These are phyloP conservation scores for Xylaria sp. DNA, from an alignment of 2,329 filamentous ascomycete species.

Conservation along the genomic window DNA sequence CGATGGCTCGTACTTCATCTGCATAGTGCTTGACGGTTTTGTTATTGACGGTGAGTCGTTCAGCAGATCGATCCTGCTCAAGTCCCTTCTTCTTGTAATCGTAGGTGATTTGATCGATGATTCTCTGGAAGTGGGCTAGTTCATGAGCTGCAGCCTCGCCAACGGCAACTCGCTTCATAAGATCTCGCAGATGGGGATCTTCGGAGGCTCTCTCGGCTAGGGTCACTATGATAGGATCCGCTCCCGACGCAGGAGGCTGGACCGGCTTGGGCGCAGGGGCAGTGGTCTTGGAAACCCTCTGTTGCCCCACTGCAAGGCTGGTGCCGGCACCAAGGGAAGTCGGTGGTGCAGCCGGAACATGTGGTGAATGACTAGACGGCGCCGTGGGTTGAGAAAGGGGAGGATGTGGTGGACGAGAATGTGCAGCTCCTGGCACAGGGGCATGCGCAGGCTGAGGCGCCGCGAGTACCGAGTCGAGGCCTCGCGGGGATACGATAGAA, in stretches of 20 bases:
- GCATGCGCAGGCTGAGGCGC: constrained; percentile 46
- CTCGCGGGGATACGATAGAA: constrained; percentile 43
- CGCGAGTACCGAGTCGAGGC: constrained; percentile 50
- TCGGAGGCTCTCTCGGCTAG: constrained; percentile 79
- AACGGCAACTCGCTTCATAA: constrained; percentile 86
- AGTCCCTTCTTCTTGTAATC: constrained; percentile 65
- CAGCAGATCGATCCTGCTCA: constrained; percentile 64
- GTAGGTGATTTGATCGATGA: constrained; percentile 80
- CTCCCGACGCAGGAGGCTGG: constrained; percentile 41
- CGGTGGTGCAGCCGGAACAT: constrained; percentile 41
- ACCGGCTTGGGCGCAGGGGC: constrained; percentile 40
- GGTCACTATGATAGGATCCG: constrained; percentile 84
- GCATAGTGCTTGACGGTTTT: constrained; percentile 70
- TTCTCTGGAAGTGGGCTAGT: constrained; percentile 78
- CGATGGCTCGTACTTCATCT: constrained; percentile 66
- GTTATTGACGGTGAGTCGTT: constrained; percentile 65
- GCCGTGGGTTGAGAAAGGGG: constrained; percentile 48
- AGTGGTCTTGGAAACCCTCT: constrained; percentile 23
- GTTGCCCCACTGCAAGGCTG: constrained; percentile 3
- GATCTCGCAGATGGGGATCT: constrained; percentile 76
- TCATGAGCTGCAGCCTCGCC: constrained; percentile 78
- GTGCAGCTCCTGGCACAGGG: constrained; percentile 36
- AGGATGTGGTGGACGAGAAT: constrained; percentile 47
- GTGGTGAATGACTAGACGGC: constrained; percentile 40
- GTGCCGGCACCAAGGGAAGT: constrained; percentile 5